These are phyloP conservation scores for Curvularia hawaiiensis DNA, from an alignment of 2,329 filamentous ascomycete species.

Conservation along the genomic window DNA sequence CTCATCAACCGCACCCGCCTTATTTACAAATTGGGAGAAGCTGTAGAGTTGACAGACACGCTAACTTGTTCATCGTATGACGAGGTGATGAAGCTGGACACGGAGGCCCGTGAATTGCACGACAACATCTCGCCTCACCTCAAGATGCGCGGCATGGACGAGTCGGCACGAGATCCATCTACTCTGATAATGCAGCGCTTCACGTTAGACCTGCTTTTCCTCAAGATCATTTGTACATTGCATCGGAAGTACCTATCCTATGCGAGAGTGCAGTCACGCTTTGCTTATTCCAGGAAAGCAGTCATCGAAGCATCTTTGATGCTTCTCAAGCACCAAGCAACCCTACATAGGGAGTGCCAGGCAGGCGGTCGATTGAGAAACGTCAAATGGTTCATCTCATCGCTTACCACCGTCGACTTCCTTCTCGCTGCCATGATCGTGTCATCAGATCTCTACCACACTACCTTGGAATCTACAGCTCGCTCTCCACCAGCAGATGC, in stretches of 20 bases:
- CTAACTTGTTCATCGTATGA: conserved; percentile 67
- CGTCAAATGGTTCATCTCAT: conserved; percentile 79
- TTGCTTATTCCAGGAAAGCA: conserved; percentile 79
- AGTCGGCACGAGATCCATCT: conserved; percentile 71
- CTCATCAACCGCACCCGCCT: conserved; percentile 76
- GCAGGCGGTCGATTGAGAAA: conserved; percentile 72
- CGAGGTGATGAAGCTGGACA: conserved; percentile 65
- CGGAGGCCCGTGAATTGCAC: conserved; percentile 60
- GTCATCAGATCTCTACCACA: conserved; percentile 79
- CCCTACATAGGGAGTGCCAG: conserved; percentile 75
- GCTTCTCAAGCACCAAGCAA: conserved; percentile 76
- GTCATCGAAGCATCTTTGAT: conserved; percentile 88
- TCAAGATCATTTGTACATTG: conserved; percentile 86
- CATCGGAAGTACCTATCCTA: conserved; percentile 86
- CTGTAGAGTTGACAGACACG: conserved; percentile 70
- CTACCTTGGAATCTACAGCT: conserved; percentile 52
- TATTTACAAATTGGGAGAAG: conserved; percentile 71
- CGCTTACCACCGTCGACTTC: conserved; percentile 83
- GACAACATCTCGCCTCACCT: conserved; percentile 80
- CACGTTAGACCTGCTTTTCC: conserved; percentile 81
- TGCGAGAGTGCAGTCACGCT: conserved; percentile 75
- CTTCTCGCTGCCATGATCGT: conserved; percentile 85
- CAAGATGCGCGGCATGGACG: conserved; percentile 74
- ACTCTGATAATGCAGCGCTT: conserved; percentile 79
- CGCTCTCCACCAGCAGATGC: conserved; percentile 45